Percentiles rank a stretch among this genome's conserved stretches.
Conservation (phyloP, 106 monocot species). For the Dendrobium catenatum region DNA sequence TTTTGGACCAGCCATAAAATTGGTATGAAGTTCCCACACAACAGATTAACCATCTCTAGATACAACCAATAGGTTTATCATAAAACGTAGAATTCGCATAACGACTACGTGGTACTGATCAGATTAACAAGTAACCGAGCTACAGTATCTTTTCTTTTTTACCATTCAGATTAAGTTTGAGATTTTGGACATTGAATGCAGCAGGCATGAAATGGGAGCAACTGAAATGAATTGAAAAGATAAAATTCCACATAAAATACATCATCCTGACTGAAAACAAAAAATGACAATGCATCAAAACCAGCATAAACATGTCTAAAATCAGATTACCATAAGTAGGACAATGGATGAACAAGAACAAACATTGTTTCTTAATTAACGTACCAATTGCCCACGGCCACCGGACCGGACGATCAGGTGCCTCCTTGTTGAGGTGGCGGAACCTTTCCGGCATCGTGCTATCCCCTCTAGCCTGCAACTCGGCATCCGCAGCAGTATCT, state of each 20-base stretch:
- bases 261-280: background rate
- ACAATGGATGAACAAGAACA: background rate
- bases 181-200: too few relatives aligned
- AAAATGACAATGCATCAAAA: background rate
- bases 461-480: constrained; percentile 19
- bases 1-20: too few relatives aligned
- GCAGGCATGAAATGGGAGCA: too few relatives aligned
- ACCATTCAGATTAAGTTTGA: too few relatives aligned
- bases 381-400: constrained; percentile 41
- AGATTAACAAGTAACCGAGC: too few relatives aligned
- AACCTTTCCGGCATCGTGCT: constrained; percentile 55
- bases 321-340: background rate
- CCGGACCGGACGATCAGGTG: constrained; percentile 34
- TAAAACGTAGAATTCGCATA: too few relatives aligned
- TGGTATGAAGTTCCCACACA: too few relatives aligned
- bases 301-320: background rate
- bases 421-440: constrained; percentile 30
- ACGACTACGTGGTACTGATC: too few relatives aligned
- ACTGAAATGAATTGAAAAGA: too few relatives aligned
- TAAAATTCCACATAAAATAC: background rate
- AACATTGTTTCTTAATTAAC: background rate
- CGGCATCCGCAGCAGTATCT: constrained; percentile 7
- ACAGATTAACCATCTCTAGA: too few relatives aligned
- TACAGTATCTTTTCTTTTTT: too few relatives aligned
- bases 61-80: too few relatives aligned